Evolutionary conservation across 176 grass and related monocot genomes (phyloP), one percentile per base, ranked within the genome.

Genomic region (Triticum dicoccoides): DNA sequence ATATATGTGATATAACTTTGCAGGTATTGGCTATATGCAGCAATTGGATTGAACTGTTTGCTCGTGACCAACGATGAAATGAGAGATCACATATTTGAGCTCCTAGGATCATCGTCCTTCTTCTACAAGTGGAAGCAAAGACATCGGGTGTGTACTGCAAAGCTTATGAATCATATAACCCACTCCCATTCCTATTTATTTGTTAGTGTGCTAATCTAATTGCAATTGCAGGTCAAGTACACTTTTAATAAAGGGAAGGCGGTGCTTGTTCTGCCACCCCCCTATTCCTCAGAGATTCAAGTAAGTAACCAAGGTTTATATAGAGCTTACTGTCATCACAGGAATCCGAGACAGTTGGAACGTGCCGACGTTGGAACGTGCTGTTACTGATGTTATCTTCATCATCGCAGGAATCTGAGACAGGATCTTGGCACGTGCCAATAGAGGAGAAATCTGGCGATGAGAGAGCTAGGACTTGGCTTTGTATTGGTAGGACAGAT

Each of bases 41-140:
- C 95, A 33, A 95, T 98, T 74, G 93, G 84, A 27, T 80, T 92
- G 69, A 95, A 95, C 79, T 91, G 91, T 80, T 90, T 92, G 69
- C 87, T 98, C 71, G 93, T 95, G 75, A 98, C 93, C 21, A 98
- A 95, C 38, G 95, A 98, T 87, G 95, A 98, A 86, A 98, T 98
- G 95, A 95, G 95, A 92, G 95, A 98, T 86, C 95, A 98, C 86
- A 95, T 93, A 85, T 98, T 98, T 78, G 95, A 98, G 83, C 95
- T 95, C 61, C 68, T 98, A 74, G 93, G 95, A 45, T 88, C 87
- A 34, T 88, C 87, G 14, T 92, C 95, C 32, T 90, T 95, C 80
- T 98, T 95, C 59, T 82, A 86, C 14, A 98, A 88, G 70, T 98
- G 95, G 95, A 98, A 92, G 79, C 91, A 95, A 76, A 83, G 91